Evolutionary conservation across 2,329 filamentous ascomycete species (phyloP), one percentile per base, ranked within the genome.

Genomic region (Aspergillus novofumigatus): DNA sequence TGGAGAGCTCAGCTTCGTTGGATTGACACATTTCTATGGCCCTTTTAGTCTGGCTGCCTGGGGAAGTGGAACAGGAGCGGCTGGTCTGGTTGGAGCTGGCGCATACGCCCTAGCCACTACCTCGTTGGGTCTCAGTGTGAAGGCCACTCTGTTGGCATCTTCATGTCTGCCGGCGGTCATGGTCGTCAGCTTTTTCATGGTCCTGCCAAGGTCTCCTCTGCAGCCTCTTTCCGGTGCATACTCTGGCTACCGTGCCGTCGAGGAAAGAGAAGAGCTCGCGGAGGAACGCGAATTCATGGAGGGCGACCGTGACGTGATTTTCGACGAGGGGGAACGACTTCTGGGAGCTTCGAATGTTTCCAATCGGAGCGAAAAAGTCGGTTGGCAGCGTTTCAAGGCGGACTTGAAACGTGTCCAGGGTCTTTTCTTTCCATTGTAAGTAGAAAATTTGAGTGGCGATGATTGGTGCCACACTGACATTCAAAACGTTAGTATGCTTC

Each of bases 1-100:
- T 20, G 94, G 94, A 32, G 94, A 97, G 77, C 79, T 97, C 58
- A 95, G 89, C 73, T 97, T 97, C 69, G 78, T 99, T 5, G 89
- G 91, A 1, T 76, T 99, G 67, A 96, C 93, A 14, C 93, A 97
- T 72, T 97, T 89, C 77, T 97, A 97, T 68, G 94, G 93, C 0
- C 87, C 86, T 8, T 88, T 90, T 74, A 91, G 91, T 65, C 81
- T 97, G 20, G 92, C 92, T 0, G 88, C 91, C 38, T 99, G 94
- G 94, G 90, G 91, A 0, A 93, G 89, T 62, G 93, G 93, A 0
- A 97, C 93, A 0, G 93, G 93, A 1, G 93, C 89, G 0, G 93
- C 93, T 0, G 93, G 93, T 0, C 74, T 99, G 56, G 81, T 93
- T 0, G 94, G 94, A 4, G 91, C 93, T 0, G 92, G 92, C 0